phyloP scores from a whole-genome alignment of 1,284 basidiomycete genomes.

The Ustilago vetiveriae region DNA sequence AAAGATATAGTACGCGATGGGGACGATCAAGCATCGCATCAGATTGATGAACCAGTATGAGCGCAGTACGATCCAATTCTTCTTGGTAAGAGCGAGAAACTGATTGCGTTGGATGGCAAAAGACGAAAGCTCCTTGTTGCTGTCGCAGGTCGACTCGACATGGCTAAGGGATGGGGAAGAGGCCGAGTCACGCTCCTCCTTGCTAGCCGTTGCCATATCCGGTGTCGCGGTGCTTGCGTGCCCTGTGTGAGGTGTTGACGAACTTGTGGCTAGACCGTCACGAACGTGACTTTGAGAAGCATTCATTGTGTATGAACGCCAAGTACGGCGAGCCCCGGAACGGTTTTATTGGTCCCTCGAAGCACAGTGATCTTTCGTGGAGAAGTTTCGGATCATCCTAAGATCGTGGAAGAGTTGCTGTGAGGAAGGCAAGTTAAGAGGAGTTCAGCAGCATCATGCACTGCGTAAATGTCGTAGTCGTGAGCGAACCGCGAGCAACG shows the following conservation, averaged over 20 bases:
- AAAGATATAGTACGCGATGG: conserved; percentile 77
- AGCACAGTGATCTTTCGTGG: too few relatives aligned
- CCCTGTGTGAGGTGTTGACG: conserved; percentile 3
- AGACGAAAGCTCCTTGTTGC: conserved; percentile 6
- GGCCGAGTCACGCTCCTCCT: conserved; percentile 8
- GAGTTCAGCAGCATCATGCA: too few relatives aligned
- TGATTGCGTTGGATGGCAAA: conserved; percentile 32
- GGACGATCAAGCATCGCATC: conserved; percentile 75
- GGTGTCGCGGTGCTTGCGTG: conserved; percentile 1
- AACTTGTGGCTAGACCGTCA: neutral
- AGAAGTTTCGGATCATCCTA: conserved; percentile 7
- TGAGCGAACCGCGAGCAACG: conserved; percentile 1
- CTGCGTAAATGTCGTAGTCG: neutral
- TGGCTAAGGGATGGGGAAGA: conserved; percentile 4
- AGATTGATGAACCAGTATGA: conserved; percentile 70
- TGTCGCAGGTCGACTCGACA: conserved; percentile 1
- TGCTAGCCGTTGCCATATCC: conserved; percentile 8
- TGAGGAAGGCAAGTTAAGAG: too few relatives aligned
- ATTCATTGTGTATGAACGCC: conserved; percentile 10
- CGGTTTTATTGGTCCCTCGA: too few relatives aligned
- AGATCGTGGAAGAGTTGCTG: too few relatives aligned
- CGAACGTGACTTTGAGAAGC: neutral
- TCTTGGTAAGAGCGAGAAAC: conserved; percentile 27
- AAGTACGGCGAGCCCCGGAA: too few relatives aligned
- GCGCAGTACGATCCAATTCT: conserved; percentile 34